Conservation (phyloP, 352 stramenopile genomes). For the Globisporangium perplexum region DNA sequence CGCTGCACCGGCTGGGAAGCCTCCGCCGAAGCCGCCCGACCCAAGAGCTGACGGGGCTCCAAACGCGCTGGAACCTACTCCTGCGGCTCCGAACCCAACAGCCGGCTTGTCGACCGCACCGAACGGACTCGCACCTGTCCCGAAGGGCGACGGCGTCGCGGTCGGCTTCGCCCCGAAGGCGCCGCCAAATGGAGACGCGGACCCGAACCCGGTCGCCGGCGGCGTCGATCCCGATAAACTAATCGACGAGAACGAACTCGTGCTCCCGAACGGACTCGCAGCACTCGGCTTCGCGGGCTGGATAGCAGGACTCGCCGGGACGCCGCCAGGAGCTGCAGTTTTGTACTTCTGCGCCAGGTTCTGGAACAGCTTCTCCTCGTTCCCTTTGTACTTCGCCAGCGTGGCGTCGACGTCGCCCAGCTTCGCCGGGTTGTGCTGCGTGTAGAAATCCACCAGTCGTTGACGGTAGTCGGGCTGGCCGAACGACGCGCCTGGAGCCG, state of each 20-base stretch:
- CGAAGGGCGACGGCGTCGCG: conserved; percentile 38
- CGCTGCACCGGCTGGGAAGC: not conserved
- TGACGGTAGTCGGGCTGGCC: conserved; percentile 48
- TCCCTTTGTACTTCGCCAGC: conserved; percentile 87
- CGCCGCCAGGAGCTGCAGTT: conserved; percentile 6
- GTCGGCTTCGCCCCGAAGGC: conserved; percentile 35
- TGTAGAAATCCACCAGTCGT: conserved; percentile 87
- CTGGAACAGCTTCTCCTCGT: conserved; percentile 75
- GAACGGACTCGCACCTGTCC: conserved; percentile 19
- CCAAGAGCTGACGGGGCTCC: conserved; percentile 9
- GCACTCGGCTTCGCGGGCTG: conserved; percentile 27
- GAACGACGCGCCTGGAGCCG: conserved; percentile 21
- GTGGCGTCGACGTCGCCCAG: conserved; percentile 83
- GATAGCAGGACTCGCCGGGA: conserved; percentile 32
- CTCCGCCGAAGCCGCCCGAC: conserved; percentile 10
- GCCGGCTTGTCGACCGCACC: conserved; percentile 3
- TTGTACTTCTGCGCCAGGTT: conserved; percentile 75
- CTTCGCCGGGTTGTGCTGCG: conserved; percentile 89
- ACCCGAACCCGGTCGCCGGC: conserved; percentile 29
- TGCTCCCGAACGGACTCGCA: conserved; percentile 63
- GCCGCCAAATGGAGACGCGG: conserved; percentile 19
- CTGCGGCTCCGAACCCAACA: conserved; percentile 6
- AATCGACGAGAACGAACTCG: conserved; percentile 36
- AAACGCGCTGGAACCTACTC: conserved; percentile 7
- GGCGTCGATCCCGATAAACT: conserved; percentile 13